phyloP scores from a whole-genome alignment of 164 flowering plant genomes.

The Vitis amurensis region DNA sequence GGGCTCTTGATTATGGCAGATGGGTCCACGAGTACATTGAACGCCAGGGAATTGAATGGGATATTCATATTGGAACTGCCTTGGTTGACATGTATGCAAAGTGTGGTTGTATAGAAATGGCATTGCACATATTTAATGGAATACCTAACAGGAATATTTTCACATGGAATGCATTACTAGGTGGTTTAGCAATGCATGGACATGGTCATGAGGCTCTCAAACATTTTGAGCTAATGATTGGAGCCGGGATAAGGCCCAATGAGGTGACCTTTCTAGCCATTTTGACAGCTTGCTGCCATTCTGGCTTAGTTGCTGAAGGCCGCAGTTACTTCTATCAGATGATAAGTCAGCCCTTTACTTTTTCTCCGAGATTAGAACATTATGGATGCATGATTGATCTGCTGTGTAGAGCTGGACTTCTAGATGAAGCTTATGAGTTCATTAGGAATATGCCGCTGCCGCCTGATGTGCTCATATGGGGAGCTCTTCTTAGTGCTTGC shows the following conservation, averaged over 20 bases:
- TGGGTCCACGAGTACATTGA: conserved; percentile 54
- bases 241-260: conserved; percentile 33
- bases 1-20: conserved; percentile 48
- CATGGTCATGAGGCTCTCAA: conserved; percentile 39
- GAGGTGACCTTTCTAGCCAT: conserved; percentile 57
- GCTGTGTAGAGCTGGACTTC: conserved; percentile 51
- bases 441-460: conserved; percentile 42
- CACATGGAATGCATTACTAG: conserved; percentile 52
- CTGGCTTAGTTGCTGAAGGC: conserved; percentile 59
- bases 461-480: conserved; percentile 56
- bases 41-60: conserved; percentile 35
- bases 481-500: conserved; percentile 59
- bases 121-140: conserved; percentile 28
- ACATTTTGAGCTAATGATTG: conserved; percentile 34
- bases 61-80: conserved; percentile 48
- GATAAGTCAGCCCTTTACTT: conserved; percentile 24
- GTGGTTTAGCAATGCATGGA: conserved; percentile 62
- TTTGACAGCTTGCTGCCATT: conserved; percentile 55
- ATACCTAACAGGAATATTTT: conserved; percentile 28
- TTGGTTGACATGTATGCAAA: conserved; percentile 66
- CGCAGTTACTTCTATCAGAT: conserved; percentile 33
- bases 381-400: conserved; percentile 64
- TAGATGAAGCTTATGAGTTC: conserved; percentile 46
- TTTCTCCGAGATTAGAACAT: conserved; percentile 47
- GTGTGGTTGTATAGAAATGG: conserved; percentile 55